Evolutionary conservation across 2,329 filamentous ascomycete species (phyloP).

Genomic region (Alternaria metachromatica): DNA sequence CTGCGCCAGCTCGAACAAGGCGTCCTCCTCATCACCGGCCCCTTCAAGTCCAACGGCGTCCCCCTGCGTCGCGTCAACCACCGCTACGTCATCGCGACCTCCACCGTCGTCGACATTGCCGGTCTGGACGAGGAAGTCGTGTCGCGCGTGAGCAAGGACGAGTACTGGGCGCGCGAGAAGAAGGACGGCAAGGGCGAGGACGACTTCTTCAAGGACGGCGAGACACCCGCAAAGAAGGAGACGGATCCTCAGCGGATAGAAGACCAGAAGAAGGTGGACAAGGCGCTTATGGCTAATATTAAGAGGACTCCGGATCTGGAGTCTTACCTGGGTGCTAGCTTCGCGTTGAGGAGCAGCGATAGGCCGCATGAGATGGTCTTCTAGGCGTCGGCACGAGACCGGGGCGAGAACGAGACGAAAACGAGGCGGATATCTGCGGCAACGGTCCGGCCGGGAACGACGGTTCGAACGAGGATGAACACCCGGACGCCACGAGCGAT

Average conservation of each 20-base stretch:
- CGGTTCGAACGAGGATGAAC: not conserved
- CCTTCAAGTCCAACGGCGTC: constrained; percentile 99
- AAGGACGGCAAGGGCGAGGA: constrained; percentile 91
- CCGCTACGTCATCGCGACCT: constrained; percentile 91
- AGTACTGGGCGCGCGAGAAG: constrained; percentile 98
- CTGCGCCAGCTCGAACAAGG: constrained; percentile 96
- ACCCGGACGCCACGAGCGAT: constrained; percentile 1
- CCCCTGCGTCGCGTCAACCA: constrained; percentile 91
- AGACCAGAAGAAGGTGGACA: constrained; percentile 98
- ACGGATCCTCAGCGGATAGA: constrained; percentile 86
- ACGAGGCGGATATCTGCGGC: not conserved
- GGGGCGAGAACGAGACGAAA: not conserved
- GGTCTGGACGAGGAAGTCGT: constrained; percentile 74
- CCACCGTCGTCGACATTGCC: constrained; percentile 79
- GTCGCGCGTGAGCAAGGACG: constrained; percentile 78
- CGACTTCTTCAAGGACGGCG: constrained; percentile 97
- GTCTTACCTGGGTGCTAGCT: constrained; percentile 90
- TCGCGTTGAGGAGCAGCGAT: constrained; percentile 98
- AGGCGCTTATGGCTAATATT: constrained; percentile 89
- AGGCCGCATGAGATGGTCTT: constrained; percentile 99
- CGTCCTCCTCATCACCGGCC: constrained; percentile 96
- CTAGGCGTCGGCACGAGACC: constrained; percentile 52
- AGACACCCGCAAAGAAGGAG: constrained; percentile 91
- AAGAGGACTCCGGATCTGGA: constrained; percentile 95
- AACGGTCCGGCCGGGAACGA: not conserved